Evolutionary conservation across 805 yeast genomes (phyloP).

Genomic region (Wickerhamomyces strasburgensis): DNA sequence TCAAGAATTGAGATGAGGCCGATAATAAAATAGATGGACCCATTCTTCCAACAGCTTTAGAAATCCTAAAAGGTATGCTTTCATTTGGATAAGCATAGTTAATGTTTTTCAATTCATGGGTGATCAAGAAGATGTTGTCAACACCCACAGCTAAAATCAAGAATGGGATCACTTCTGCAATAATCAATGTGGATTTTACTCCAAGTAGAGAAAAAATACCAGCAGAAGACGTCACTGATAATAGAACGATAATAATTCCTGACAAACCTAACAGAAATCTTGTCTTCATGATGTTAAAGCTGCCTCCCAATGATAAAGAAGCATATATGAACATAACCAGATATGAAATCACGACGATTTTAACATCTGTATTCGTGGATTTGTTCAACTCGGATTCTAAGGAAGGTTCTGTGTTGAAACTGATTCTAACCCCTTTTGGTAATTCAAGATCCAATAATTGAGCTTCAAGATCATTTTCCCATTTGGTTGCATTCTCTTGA

Average conservation of each 20-base stretch:
- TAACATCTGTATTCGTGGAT: conserved; percentile 73
- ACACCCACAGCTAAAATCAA: conserved; percentile 92
- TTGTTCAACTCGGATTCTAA: conserved; percentile 78
- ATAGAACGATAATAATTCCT: conserved; percentile 78
- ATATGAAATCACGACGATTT: conserved; percentile 69
- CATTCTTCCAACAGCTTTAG: conserved; percentile 61
- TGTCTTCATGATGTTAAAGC: conserved; percentile 44
- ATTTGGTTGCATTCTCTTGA: conserved; percentile 35
- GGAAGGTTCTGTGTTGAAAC: conserved; percentile 80
- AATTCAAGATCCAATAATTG: conserved; percentile 46
- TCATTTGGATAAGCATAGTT: conserved; percentile 42
- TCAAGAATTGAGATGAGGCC: conserved; percentile 69
- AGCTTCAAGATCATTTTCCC: conserved; percentile 68
- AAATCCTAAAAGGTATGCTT: conserved; percentile 51
- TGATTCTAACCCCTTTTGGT: conserved; percentile 52
- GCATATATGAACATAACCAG: conserved; percentile 85
- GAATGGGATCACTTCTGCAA: conserved; percentile 96
- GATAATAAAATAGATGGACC: conserved; percentile 87
- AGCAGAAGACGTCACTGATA: conserved; percentile 78
- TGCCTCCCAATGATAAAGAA: conserved; percentile 65
- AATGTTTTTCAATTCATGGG: conserved; percentile 66
- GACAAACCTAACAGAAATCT: conserved; percentile 72
- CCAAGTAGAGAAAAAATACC: conserved; percentile 78
- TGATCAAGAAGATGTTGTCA: conserved; percentile 83
- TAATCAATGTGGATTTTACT: conserved; percentile 80